Evolutionary conservation across 495 filamentous ascomycete species (phyloP), one percentile per base, ranked within the genome.

Genomic region (Lindgomyces ingoldianus): DNA sequence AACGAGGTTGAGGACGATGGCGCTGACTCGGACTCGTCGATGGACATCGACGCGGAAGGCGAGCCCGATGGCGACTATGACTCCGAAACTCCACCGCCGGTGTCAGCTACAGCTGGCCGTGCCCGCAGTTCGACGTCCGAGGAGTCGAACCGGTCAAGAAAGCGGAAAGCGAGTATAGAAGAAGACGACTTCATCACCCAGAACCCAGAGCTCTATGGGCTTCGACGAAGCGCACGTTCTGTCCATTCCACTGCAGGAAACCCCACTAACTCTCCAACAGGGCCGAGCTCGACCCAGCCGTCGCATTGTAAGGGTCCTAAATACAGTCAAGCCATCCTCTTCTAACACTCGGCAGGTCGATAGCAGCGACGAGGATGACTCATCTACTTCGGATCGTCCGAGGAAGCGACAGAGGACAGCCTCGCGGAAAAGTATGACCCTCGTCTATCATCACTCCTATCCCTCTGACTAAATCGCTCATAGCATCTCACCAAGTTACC

Each of bases 151-250:
- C 83, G 83, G 67, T 83, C 83, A 42, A 73, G 82, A 24, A 96
- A 96, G 81, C 86, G 91, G 68, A 96, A 93, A 79, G 82, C 83
- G 24, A 80, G 81, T 41, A 77, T 78, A 24, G 83, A 87, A 21
- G 88, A 89, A 46, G 90, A 95, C 27, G 88, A 93, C 22, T 90
- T 85, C 68, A 96, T 96, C 67, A 81, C 85, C 65, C 87, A 91
- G 71, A 92, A 98, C 73, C 94, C 94, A n/a, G 94, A 97, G 73
- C 79, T 98, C 19, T 98, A 97, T 77, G 94, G 93, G 18, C 80
- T 99, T 51, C 84, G 94, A 63, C 84, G 94, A 72, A 98, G 94
- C 79, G 92, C 92, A 86, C 58, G 88, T 74, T 21, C 64, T 62
- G 53, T 63, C 47, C 11, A 44, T n/a, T 21, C 11, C 48, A 27